Evolutionary conservation across 2,329 filamentous ascomycete genomes (phyloP).

Genomic region (Trichoderma sp.): DNA sequence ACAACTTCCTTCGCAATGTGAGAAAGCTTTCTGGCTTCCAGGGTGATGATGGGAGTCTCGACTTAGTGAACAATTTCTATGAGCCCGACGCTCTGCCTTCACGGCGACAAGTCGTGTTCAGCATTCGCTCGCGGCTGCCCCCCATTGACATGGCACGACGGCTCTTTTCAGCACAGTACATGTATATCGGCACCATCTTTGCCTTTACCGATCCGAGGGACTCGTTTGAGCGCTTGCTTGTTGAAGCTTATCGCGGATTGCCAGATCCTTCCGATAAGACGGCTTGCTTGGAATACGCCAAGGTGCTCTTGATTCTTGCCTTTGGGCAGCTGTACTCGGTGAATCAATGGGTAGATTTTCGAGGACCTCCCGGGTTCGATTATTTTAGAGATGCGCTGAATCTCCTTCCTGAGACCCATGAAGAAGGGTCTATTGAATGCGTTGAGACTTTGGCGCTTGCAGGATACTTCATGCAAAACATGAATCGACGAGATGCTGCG

Average conservation of each 20-base stretch:
- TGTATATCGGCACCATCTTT: slow-evolving; percentile 60
- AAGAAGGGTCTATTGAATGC: slow-evolving; percentile 55
- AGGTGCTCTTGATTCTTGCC: slow-evolving; percentile 54
- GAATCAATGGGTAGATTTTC: slow-evolving; percentile 55
- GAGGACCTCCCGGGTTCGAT: slow-evolving; percentile 56
- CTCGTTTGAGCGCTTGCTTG: slow-evolving; percentile 48
- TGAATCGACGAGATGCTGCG: slow-evolving; percentile 56
- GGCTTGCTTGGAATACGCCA: slow-evolving; percentile 52
- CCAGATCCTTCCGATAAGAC: slow-evolving; percentile 47
- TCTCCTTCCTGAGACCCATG: slow-evolving; percentile 56
- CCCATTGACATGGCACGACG: slow-evolving; percentile 52
- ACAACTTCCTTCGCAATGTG: slow-evolving; percentile 42
- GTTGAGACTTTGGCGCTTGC: slow-evolving; percentile 57
- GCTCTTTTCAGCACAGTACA: slow-evolving; percentile 54
- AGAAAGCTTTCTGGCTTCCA: slow-evolving; percentile 38
- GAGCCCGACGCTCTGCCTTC: slow-evolving; percentile 39
- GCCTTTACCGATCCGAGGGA: slow-evolving; percentile 49
- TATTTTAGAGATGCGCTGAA: slow-evolving; percentile 55
- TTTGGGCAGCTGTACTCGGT: slow-evolving; percentile 59
- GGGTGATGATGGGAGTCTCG: slow-evolving; percentile 36
- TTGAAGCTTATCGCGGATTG: slow-evolving; percentile 45
- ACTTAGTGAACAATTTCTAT: slow-evolving; percentile 37
- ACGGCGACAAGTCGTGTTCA: slow-evolving; percentile 29
- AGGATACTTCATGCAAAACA: slow-evolving; percentile 59
- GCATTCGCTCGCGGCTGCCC: slow-evolving; percentile 42